Evolutionary conservation across 140 eudicot species (phyloP), one percentile per base, ranked within the genome.

Genomic region (Senecio squalidus): DNA sequence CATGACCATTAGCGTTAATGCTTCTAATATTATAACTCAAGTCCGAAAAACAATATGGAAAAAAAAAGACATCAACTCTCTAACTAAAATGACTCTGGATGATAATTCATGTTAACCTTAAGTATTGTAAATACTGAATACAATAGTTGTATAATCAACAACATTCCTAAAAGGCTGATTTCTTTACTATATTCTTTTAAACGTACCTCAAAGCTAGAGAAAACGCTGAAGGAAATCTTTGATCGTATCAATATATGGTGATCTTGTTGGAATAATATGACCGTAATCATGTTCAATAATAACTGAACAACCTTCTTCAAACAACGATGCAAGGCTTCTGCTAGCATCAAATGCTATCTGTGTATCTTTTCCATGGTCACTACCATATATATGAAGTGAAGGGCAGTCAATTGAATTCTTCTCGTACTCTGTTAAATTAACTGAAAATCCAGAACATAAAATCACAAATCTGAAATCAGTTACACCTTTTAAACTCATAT

Each of bases 361-460:
- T 29, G 93, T 71, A 66, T 92, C 98, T 29, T 76, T 77, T 3
- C 96, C 98, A 55, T 70, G 70, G 22, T 73, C 79, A 28, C 76
- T 81, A 24, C 96, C 95, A 46, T 81, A 92, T 28, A 92, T 69
- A 75, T 92, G 98, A 53, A 92, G 89, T 3, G 98, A 92, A 56
- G 98, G 96, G 56, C 86, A 76, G 18, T 70, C 77, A 38, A 92
- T 84, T n/a, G 85, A 73, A 27, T 72, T 80, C 58, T 43, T 64
- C 16, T 58, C 63, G 16, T 16, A 43, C 27, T 68, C 80, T 6
- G 34, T 48, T 68, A 82, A 70, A 20, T 74, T 80, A 50, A 82
- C 74, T 30, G 83, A 67, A 80, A 87, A 92, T 14, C 98, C 98
- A 8, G 98, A 92, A 71, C 96, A 87, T 54, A 84, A 33, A 44